These are phyloP conservation scores for Pseudogymnoascus sp. DNA, from an alignment of 2,329 filamentous ascomycete genomes.

Conservation along the genomic window DNA sequence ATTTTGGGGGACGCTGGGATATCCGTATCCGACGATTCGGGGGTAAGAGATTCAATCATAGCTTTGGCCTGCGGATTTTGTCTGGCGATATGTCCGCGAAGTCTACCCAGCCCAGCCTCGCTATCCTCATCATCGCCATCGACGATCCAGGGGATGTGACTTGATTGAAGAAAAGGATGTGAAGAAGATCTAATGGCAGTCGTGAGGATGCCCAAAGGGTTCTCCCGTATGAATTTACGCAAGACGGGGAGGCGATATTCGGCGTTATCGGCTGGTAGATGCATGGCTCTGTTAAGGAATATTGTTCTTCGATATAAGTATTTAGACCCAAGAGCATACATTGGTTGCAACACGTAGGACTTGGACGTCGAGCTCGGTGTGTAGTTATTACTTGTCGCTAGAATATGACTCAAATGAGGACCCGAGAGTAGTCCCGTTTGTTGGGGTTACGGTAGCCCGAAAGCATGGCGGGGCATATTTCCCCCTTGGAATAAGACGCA, in stretches of 20 bases:
- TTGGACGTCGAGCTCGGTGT: not conserved
- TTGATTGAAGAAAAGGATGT: slow-evolving; percentile 48
- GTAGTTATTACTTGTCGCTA: not conserved
- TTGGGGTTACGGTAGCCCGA: not conserved
- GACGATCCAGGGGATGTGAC: slow-evolving; percentile 54
- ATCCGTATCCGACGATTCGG: not conserved
- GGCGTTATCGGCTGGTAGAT: slow-evolving; percentile 47
- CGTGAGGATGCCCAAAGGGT: slow-evolving; percentile 56
- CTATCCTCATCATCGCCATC: slow-evolving; percentile 37
- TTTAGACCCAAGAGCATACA: no score
- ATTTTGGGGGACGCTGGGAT: not conserved
- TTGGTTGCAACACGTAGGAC: no score
- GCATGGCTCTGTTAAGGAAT: slow-evolving; percentile 42
- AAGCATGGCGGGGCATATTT: no score
- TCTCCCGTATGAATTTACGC: slow-evolving; percentile 48
- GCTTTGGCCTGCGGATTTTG: slow-evolving; percentile 58
- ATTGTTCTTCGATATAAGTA: no score
- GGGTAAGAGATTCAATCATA: slow-evolving; percentile 42
- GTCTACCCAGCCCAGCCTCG: slow-evolving; percentile 23
- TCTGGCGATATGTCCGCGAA: slow-evolving; percentile 57
- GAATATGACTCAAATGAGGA: not conserved
- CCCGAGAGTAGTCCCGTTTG: no score
- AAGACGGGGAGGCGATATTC: slow-evolving; percentile 44
- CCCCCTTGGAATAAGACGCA: no score
- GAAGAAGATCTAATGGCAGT: slow-evolving; percentile 48